phyloP scores from a whole-genome alignment of 129 eudicot species.

The Flaveria bidentis region DNA sequence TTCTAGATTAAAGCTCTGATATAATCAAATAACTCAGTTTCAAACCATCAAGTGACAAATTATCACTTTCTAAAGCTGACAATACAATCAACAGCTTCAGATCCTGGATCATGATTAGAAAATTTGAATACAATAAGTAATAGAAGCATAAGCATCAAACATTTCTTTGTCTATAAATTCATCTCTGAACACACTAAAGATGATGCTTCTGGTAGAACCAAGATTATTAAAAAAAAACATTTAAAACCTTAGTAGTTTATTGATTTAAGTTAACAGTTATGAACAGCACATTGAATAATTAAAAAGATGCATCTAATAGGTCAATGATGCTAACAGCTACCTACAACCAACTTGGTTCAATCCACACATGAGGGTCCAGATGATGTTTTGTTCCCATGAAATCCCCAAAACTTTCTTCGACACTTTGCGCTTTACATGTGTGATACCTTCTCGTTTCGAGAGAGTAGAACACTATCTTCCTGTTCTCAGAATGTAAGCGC shows the following conservation, averaged over 20 bases:
- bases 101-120: too few relatives aligned
- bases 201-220: too few relatives aligned
- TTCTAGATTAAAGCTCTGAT: constrained; percentile 93
- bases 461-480: constrained; percentile 31
- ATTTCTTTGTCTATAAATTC: too few relatives aligned
- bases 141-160: too few relatives aligned
- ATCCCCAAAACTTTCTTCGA: neutral
- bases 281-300: too few relatives aligned
- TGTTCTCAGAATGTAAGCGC: neutral
- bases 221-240: too few relatives aligned
- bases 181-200: too few relatives aligned
- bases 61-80: constrained; percentile 74
- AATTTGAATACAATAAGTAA: too few relatives aligned
- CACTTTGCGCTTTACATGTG: neutral
- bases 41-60: constrained; percentile 66
- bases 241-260: too few relatives aligned
- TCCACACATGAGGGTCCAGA: constrained; percentile 21
- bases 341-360: constrained; percentile 31
- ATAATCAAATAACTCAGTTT: constrained; percentile 76
- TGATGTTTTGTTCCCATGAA: constrained; percentile 9
- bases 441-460: constrained; percentile 34
- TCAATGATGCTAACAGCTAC: too few relatives aligned
- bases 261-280: too few relatives aligned
- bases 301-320: neutral
- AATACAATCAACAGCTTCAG: too few relatives aligned